A percentile compares a stretch with the other conserved stretches of the same genome.
These are phyloP conservation scores for Lolium multiflorum DNA, from an alignment of 176 grass and related monocot genomes.

Conservation along the genomic window DNA sequence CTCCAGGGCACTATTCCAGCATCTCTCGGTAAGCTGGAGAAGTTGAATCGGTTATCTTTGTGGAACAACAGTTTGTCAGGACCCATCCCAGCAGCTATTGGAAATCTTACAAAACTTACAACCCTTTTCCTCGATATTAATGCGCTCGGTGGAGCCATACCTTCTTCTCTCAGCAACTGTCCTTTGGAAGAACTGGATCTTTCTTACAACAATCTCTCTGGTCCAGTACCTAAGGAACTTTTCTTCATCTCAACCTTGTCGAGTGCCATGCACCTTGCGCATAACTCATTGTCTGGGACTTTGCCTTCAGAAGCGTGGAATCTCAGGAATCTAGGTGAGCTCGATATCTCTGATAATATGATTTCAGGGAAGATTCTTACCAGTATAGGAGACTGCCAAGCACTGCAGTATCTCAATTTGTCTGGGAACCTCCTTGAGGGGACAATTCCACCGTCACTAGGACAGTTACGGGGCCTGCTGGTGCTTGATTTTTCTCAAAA, in stretches of 20 bases:
- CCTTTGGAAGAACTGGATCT: slow-evolving; percentile 41
- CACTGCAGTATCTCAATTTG: slow-evolving; percentile 44
- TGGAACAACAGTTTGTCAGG: slow-evolving; percentile 27
- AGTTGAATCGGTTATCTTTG: slow-evolving; percentile 2
- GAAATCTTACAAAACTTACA: slow-evolving; percentile 39
- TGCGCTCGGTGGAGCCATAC: slow-evolving; percentile 19
- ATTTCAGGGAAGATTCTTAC: slow-evolving; percentile 52
- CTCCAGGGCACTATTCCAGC: neutral
- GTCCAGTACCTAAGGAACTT: slow-evolving; percentile 52
- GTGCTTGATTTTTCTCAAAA: slow-evolving; percentile 24
- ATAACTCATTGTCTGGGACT: slow-evolving; percentile 54
- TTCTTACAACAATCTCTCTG: slow-evolving; percentile 51
- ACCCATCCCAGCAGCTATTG: slow-evolving; percentile 18
- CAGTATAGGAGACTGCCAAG: slow-evolving; percentile 40
- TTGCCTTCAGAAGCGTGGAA: slow-evolving; percentile 45
- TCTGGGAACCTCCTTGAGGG: slow-evolving; percentile 49
- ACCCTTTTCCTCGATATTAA: neutral
- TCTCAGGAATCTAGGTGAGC: slow-evolving; percentile 26
- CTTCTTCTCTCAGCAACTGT: slow-evolving; percentile 30
- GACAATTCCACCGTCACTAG: slow-evolving; percentile 37
- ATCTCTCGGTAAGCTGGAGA: slow-evolving; percentile 19
- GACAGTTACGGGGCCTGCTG: neutral
- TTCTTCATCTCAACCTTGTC: slow-evolving; percentile 45
- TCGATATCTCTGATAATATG: slow-evolving; percentile 55
- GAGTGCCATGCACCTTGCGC: slow-evolving; percentile 19